Conservation (phyloP, 1,139 yeast species). For the Eremothecium sinecaudum region DNA sequence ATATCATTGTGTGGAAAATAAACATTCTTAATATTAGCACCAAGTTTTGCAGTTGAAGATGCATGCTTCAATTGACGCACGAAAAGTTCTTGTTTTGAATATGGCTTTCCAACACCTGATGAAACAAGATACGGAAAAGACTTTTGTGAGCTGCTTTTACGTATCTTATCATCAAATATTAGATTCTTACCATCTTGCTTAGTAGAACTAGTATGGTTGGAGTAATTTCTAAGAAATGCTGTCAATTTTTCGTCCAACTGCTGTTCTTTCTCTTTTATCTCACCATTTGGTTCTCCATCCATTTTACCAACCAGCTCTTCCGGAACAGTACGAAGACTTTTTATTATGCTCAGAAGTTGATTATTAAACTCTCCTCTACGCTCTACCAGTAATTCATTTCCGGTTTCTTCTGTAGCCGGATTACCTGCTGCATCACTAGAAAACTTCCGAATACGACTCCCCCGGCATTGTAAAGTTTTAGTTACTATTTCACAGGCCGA, state of each 20-base stretch:
- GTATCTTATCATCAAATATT: constrained; percentile 13
- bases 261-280: constrained; percentile 24
- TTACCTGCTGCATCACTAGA: not conserved
- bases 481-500: too few species aligned
- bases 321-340: constrained; percentile 17
- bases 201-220: too few species aligned
- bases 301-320: constrained; percentile 14
- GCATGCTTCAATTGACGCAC: constrained; percentile 59
- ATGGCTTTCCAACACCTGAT: constrained; percentile 38
- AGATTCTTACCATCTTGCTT: too few species aligned
- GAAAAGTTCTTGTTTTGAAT: constrained; percentile 66
- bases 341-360: constrained; percentile 17
- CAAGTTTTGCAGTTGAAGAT: constrained; percentile 39
- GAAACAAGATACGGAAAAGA: constrained; percentile 31
- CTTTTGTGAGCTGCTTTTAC: constrained; percentile 5
- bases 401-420: constrained; percentile 6
- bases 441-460: too few species aligned
- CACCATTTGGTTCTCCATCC: constrained; percentile 11
- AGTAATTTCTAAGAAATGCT: constrained; percentile 23
- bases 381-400: constrained; percentile 13
- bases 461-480: too few species aligned
- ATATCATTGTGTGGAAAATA: constrained; percentile 65
- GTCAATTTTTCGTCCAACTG: constrained; percentile 27
- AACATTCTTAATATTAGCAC: constrained; percentile 54
- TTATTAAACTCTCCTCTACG: constrained; percentile 25